Evolutionary conservation across 805 yeast species (phyloP), one percentile per base, ranked within the genome.

Genomic region (Candida multigemmis): DNA sequence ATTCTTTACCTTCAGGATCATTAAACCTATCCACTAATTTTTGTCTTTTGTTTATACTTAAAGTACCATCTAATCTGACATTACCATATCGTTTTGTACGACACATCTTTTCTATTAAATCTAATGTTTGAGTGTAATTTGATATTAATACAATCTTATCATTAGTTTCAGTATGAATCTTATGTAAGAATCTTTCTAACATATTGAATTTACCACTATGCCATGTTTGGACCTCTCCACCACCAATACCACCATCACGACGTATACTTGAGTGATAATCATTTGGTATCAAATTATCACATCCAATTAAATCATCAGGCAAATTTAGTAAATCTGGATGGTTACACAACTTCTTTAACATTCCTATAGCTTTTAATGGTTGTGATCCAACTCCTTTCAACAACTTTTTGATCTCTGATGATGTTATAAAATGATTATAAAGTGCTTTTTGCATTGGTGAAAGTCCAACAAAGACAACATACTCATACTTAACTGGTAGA

Each of bases 141-240:
- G 96, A 84, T 41, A 91, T 91, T 23, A 91, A 60, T 12, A 91
- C 98, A 43, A 91, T 89, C 52, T 91, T 91, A 50, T 91, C 98
- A 51, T 86, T 77, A 1, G 97, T 85, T 42, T 86, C 94, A 3
- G 60, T 57, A 26, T 74, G 64, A 24, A 91, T 84, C 32, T 81
- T 72, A 34, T 71, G 71, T 33, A 91, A 67, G 62, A 91, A 89
- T 40, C 97, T 61, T 41, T 84, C 91, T 31, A 91, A 56, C 24
- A 91, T 81, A 37, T 73, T 57, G 50, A 91, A 84, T 50, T 91
- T 91, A 7, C 96, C 94, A 28, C 95, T 82, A 35, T 65, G 66
- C 77, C 84, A 71, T 0, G 91, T 74, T 42, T 82, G 87, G 20
- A 89, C 64, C 21, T 78, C 86, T n/a, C 83, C 76, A 15, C 63